A percentile compares a stretch with the other conserved stretches of the same genome.
Conservation (phyloP, 1,284 basidiomycete species). For the Ustilago sp. region DNA sequence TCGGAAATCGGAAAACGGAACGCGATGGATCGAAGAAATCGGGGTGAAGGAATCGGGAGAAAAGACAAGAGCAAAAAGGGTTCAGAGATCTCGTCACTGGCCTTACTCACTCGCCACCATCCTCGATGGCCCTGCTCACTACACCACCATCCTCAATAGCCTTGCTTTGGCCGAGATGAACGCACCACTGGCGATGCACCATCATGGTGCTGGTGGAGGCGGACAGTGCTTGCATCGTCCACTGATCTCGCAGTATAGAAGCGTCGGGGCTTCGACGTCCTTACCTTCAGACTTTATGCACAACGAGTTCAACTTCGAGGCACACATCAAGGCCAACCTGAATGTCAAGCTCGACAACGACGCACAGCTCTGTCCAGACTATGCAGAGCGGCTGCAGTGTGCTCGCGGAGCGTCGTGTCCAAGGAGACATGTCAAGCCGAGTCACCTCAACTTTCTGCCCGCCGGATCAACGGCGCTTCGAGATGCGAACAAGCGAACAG, state of each 20-base stretch:
- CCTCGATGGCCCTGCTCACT: neutral
- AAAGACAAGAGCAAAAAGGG: neutral
- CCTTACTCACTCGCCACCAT: neutral
- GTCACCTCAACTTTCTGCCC: conserved; percentile 47
- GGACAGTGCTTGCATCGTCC: conserved; percentile 32
- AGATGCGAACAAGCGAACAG: conserved; percentile 73
- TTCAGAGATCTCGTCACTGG: neutral
- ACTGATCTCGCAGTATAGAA: conserved; percentile 34
- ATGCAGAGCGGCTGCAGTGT: conserved; percentile 41
- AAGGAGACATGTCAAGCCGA: conserved; percentile 51
- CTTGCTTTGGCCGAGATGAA: conserved; percentile 13
- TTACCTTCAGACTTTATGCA: conserved; percentile 82
- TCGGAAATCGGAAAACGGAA: conserved; percentile 24
- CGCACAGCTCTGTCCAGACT: conserved; percentile 70
- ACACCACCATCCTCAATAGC: neutral
- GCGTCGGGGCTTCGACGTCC: conserved; percentile 29
- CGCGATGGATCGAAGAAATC: neutral
- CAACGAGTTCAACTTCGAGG: conserved; percentile 86
- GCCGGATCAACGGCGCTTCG: conserved; percentile 38
- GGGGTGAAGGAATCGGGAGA: neutral
- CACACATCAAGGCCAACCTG: conserved; percentile 84
- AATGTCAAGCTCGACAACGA: conserved; percentile 93
- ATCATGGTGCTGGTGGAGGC: conserved; percentile 13
- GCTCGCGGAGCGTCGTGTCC: conserved; percentile 52
- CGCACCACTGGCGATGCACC: conserved; percentile 32